Conservation (phyloP, 495 filamentous ascomycete genomes). For the Hyaloscypha variabilis region DNA sequence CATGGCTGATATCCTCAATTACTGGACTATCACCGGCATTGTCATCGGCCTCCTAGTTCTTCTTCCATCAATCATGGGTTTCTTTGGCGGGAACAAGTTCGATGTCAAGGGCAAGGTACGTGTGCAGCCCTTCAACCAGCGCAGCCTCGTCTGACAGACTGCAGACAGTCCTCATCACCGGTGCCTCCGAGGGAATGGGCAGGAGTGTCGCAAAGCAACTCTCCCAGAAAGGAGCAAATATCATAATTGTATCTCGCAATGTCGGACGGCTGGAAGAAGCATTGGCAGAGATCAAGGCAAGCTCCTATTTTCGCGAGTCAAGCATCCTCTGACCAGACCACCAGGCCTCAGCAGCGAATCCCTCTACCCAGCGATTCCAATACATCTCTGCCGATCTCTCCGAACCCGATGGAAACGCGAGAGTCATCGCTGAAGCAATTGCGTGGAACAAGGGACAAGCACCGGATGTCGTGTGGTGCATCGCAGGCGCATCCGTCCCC, state of each 20-base stretch:
- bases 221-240: constrained; percentile 79
- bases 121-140: not conserved
- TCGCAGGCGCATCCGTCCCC: constrained; percentile 77
- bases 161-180: constrained; percentile 85
- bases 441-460: constrained; percentile 77
- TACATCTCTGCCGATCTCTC: constrained; percentile 85
- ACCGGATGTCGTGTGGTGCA: constrained; percentile 91
- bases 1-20: constrained; percentile 20
- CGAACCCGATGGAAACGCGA: constrained; percentile 62
- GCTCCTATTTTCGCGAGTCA: not conserved
- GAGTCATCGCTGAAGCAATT: constrained; percentile 70
- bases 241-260: constrained; percentile 83
- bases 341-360: constrained; percentile 60
- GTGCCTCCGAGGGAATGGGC: constrained; percentile 93
- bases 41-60: constrained; percentile 10
- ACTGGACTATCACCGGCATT: constrained; percentile 21
- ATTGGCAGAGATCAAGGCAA: constrained; percentile 66
- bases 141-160: constrained; percentile 10
- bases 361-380: constrained; percentile 73
- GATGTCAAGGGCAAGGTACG: constrained; percentile 32
- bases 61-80: constrained; percentile 28
- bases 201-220: constrained; percentile 70
- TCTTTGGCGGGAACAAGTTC: constrained; percentile 31
- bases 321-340: constrained; percentile 12
- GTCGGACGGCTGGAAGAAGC: constrained; percentile 73